Evolutionary conservation across 2,329 filamentous ascomycete genomes (phyloP).

Genomic region (Phaeoacremonium minimum): DNA sequence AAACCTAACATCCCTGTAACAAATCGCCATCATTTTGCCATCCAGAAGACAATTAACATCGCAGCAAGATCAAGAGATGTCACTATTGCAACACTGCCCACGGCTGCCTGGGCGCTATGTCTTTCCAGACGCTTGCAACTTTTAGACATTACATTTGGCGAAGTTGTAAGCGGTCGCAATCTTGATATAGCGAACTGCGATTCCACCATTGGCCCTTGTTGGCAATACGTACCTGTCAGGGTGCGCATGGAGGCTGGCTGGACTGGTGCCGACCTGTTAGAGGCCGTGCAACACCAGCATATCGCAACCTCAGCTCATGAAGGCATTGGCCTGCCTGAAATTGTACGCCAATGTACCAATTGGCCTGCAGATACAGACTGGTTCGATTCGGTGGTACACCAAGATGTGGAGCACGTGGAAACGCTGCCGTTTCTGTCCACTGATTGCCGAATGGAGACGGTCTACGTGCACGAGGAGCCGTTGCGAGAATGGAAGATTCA

Average conservation of each 20-base stretch:
- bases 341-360: constrained; percentile 41
- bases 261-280: constrained; percentile 48
- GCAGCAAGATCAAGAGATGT: constrained; percentile 46
- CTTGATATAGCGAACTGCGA: constrained; percentile 51
- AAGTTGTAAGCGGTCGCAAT: constrained; percentile 62
- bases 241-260: constrained; percentile 47
- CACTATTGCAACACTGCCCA: constrained; percentile 62
- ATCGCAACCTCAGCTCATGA: constrained; percentile 52
- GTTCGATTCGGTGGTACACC: constrained; percentile 55
- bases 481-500: constrained; percentile 57
- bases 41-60: constrained; percentile 38
- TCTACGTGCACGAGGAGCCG: constrained; percentile 54
- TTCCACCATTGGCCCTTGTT: constrained; percentile 58
- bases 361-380: constrained; percentile 35
- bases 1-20: constrained; percentile 30
- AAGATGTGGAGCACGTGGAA: constrained; percentile 60
- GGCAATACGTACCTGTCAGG: constrained; percentile 63
- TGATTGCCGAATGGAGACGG: constrained; percentile 47
- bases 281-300: constrained; percentile 52
- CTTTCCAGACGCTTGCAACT: constrained; percentile 49
- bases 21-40: constrained; percentile 32
- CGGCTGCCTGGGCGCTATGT: constrained; percentile 61
- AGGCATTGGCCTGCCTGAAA: constrained; percentile 46
- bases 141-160: constrained; percentile 60
- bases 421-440: constrained; percentile 34